A percentile compares a stretch with the other conserved stretches of the same genome.
phyloP scores from a whole-genome alignment of 2,329 filamentous ascomycete genomes.

The Epichloe aotearoae region DNA sequence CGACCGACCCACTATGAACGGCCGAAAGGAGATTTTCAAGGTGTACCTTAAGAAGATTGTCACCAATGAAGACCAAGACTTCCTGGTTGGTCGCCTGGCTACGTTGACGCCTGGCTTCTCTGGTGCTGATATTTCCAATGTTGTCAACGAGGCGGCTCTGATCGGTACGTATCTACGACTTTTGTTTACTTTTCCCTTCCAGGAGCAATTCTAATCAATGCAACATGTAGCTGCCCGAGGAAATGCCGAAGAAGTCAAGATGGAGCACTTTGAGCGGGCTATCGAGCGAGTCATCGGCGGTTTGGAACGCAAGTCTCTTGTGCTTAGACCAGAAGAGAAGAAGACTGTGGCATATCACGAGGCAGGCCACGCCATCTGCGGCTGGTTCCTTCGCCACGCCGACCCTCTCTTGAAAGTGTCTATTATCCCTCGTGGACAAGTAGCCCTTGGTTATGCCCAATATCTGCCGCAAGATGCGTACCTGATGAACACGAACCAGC shows the following conservation, averaged over 20 bases:
- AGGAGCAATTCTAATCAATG: slow-evolving; percentile 8
- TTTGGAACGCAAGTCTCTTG: slow-evolving; percentile 91
- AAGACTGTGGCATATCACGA: slow-evolving; percentile 95
- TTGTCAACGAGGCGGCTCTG: slow-evolving; percentile 91
- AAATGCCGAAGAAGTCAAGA: slow-evolving; percentile 66
- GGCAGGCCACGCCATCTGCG: slow-evolving; percentile 94
- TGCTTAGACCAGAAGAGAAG: slow-evolving; percentile 89
- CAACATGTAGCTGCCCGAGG: slow-evolving; percentile 57
- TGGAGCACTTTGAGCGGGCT: slow-evolving; percentile 91
- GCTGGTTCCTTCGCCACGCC: slow-evolving; percentile 95
- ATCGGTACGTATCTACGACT: slow-evolving; percentile 55
- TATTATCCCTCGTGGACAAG: slow-evolving; percentile 92
- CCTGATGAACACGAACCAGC: slow-evolving; percentile 86
- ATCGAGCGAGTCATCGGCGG: slow-evolving; percentile 96
- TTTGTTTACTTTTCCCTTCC: slow-evolving; percentile 16
- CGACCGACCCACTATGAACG: slow-evolving; percentile 91
- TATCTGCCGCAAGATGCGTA: slow-evolving; percentile 93
- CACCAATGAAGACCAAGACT: slow-evolving; percentile 78
- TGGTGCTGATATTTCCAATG: slow-evolving; percentile 96
- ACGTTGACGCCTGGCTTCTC: slow-evolving; percentile 94
- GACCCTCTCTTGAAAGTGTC: slow-evolving; percentile 96
- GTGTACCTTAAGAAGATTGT: slow-evolving; percentile 93
- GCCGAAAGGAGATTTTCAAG: slow-evolving; percentile 87
- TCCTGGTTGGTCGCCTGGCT: slow-evolving; percentile 75
- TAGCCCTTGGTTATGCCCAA: slow-evolving; percentile 88